Conservation (phyloP, 2,329 filamentous ascomycete species). For the Fusarium heterosporum region DNA sequence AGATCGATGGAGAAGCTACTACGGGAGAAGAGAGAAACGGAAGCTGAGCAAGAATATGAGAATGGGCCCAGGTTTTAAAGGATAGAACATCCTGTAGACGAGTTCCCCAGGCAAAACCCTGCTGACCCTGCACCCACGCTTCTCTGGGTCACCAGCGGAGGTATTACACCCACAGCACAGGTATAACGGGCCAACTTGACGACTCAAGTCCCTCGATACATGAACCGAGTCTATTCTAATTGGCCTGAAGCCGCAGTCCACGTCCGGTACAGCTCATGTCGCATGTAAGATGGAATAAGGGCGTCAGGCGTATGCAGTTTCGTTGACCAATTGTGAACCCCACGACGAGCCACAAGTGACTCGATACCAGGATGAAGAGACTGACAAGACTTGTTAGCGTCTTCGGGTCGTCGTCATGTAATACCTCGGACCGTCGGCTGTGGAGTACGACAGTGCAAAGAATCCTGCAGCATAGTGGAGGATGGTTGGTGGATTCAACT, state of each 20-base stretch:
- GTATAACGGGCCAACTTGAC: neutral
- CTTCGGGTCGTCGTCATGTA: conserved; percentile 47
- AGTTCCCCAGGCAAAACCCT: conserved; percentile 20
- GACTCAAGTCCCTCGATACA: conserved; percentile 3
- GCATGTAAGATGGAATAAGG: conserved; percentile 24
- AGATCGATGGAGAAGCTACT: neutral
- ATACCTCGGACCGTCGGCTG: conserved; percentile 45
- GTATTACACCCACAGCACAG: conserved; percentile 21
- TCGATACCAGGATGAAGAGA: conserved; percentile 21
- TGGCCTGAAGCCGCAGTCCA: conserved; percentile 15
- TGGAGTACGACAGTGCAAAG: conserved; percentile 27
- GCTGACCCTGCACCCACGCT: conserved; percentile 29
- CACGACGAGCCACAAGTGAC: conserved; percentile 11
- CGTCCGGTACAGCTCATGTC: conserved; percentile 19
- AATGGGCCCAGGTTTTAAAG: conserved; percentile 22
- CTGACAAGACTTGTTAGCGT: conserved; percentile 36
- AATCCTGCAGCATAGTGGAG: conserved; percentile 35
- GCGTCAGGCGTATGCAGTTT: conserved; percentile 21
- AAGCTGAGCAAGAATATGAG: conserved; percentile 3
- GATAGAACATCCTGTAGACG: conserved; percentile 10
- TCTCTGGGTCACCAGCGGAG: conserved; percentile 36
- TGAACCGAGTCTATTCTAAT: conserved; percentile 22
- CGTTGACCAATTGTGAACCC: conserved; percentile 33
- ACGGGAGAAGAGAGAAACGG: neutral
- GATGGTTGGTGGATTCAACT: conserved; percentile 30